A percentile compares a stretch with the other conserved stretches of the same genome.
Evolutionary conservation across 352 stramenopile genomes (phyloP).

Genomic region (Globisporangium mamillatum): DNA sequence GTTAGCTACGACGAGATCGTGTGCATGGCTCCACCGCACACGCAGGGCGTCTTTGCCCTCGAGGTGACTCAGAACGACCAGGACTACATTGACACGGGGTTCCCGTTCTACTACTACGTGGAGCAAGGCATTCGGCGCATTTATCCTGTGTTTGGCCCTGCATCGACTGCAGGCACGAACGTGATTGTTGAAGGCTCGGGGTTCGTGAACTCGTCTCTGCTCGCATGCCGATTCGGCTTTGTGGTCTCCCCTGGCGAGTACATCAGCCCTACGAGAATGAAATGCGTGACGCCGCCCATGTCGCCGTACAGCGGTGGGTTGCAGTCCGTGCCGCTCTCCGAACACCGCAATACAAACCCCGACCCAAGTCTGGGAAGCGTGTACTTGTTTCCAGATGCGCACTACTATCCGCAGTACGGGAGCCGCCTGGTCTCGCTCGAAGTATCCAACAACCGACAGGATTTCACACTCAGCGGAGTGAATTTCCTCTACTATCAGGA

Average conservation of each 20-base stretch:
- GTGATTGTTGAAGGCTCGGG: conserved; percentile 81
- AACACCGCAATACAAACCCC: conserved; percentile 59
- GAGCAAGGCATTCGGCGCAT: conserved; percentile 74
- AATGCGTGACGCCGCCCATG: conserved; percentile 79
- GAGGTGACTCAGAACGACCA: conserved; percentile 91
- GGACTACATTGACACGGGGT: conserved; percentile 75
- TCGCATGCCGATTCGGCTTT: conserved; percentile 89
- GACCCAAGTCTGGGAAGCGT: conserved; percentile 64
- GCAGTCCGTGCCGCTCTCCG: conserved; percentile 53
- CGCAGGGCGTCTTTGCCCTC: conserved; percentile 68
- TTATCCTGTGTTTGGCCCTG: conserved; percentile 87
- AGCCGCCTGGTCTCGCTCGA: conserved; percentile 90
- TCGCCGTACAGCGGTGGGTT: conserved; percentile 52
- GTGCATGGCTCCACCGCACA: conserved; percentile 76
- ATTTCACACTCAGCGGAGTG: conserved; percentile 90
- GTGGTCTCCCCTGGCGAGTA: conserved; percentile 82
- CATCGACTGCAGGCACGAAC: conserved; percentile 69
- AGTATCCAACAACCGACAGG: conserved; percentile 94
- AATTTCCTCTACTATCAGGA: conserved; percentile 93
- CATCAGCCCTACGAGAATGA: conserved; percentile 71
- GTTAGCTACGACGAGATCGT: conserved; percentile 62
- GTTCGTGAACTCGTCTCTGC: conserved; percentile 86
- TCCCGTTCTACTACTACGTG: conserved; percentile 85
- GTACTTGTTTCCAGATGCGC: conserved; percentile 74
- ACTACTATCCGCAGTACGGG: conserved; percentile 89